A percentile compares a stretch with the other conserved stretches of the same genome.
phyloP scores from a whole-genome alignment of 73 alveolate species.

The Paramecium tetraurelia region DNA sequence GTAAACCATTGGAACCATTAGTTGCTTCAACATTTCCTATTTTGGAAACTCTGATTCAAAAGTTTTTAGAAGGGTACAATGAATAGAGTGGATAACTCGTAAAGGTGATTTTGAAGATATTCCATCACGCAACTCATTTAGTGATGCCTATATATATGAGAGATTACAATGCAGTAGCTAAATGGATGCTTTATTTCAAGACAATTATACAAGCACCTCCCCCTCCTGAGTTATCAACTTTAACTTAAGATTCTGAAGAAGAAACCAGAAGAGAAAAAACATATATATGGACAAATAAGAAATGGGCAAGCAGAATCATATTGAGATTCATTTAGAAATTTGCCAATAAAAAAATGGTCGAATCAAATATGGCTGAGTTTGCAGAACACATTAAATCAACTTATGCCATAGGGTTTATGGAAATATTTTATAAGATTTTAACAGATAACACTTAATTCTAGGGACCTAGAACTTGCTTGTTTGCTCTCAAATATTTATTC shows the following conservation, averaged over 20 bases:
- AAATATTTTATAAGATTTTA: constrained; percentile 50
- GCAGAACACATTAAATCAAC: constrained; percentile 50
- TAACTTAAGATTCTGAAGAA: constrained; percentile 58
- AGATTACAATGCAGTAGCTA: constrained; percentile 50
- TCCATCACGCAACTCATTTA: constrained; percentile 71
- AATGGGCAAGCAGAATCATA: constrained; percentile 62
- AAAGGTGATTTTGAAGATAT: constrained; percentile 61
- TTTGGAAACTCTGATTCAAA: constrained; percentile 56
- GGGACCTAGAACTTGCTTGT: constrained; percentile 65
- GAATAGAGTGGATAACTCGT: constrained; percentile 56
- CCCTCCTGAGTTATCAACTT: constrained; percentile 59
- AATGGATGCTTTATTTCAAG: constrained; percentile 66
- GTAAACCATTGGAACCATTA: constrained; percentile 69
- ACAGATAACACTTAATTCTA: constrained; percentile 56
- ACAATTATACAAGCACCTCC: constrained; percentile 59
- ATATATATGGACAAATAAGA: constrained; percentile 71
- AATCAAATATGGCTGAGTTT: constrained; percentile 50
- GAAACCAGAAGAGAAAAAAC: constrained; percentile 68
- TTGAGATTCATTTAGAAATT: constrained; percentile 67
- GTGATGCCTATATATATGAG: constrained; percentile 55
- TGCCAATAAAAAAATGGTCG: constrained; percentile 64
- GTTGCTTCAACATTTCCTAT: constrained; percentile 61
- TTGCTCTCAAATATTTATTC: constrained; percentile 64
- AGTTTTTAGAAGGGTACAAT: constrained; percentile 44
- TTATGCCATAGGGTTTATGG: constrained; percentile 64